Evolutionary conservation across 2,329 filamentous ascomycete genomes (phyloP).

Genomic region (Leptographium flavum): DNA sequence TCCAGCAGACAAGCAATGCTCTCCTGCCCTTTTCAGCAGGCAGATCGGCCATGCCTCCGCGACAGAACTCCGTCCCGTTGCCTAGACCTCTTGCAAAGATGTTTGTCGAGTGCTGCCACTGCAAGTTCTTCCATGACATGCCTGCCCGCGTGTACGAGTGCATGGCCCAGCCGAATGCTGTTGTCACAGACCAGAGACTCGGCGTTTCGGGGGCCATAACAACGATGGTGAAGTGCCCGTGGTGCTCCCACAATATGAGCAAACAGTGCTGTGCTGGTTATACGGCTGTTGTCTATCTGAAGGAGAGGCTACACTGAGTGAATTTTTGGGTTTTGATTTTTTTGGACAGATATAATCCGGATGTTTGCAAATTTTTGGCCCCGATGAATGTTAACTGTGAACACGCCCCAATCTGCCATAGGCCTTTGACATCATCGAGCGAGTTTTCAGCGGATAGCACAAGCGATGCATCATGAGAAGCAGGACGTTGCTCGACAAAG

Average conservation of each 20-base stretch:
- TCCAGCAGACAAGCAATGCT: not conserved
- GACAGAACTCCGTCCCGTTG: constrained; percentile 5
- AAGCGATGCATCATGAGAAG: no score
- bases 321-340: no score
- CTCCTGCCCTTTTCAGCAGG: not conserved
- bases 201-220: constrained; percentile 42
- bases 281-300: constrained; percentile 50
- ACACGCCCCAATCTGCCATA: no score
- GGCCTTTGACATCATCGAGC: no score
- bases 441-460: no score
- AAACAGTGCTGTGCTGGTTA: constrained; percentile 55
- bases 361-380: no score
- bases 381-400: no score
- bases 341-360: no score
- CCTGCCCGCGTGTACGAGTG: constrained; percentile 49
- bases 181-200: constrained; percentile 34
- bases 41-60: constrained; percentile 4
- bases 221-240: constrained; percentile 53
- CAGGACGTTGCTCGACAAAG: no score
- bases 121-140: constrained; percentile 52
- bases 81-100: constrained; percentile 36
- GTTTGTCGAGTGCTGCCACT: constrained; percentile 51
- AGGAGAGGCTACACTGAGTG: constrained; percentile 40
- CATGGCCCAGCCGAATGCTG: constrained; percentile 44
- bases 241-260: constrained; percentile 59